Base-by-base conservation (phyloP, 2,329 filamentous ascomycete species). In the Fusarium pseudocircinatum region DNA sequence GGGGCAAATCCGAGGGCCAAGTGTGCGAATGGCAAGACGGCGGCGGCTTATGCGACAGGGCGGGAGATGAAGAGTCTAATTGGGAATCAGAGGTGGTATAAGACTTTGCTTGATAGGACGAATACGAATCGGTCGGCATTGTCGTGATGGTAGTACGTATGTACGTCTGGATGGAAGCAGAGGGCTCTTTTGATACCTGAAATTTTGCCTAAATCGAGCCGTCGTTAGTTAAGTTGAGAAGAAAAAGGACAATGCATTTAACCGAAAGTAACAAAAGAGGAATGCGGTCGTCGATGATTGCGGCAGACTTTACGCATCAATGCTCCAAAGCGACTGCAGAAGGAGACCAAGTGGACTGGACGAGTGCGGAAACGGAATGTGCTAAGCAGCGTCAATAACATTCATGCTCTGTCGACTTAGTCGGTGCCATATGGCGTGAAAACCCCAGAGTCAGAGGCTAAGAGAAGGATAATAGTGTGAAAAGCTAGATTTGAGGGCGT, bases 11-110 rank as follows among this genome's bases (percentile, higher is more conserved):
- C 62, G 10, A 67, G 32, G 3, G 24, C 64, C 1, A 67, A 52
- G 26, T 67, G 64, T 22, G 22, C 62, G 0, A 67, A 67, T 52
- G 62, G 64, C 2, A 67, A 67, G 18, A 67, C 44, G 7, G 24
- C 62, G 15, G 62, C 28, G 18, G 39, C 44, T 4, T 67, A 60
- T 47, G 62, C 52, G 2, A 36, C 28, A 7, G 52, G 43, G 4
- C n/a, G 46, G 3, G 64, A 67, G 44, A 53, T 43, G n/a, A 67
- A 67, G 24, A 52, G 34, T 16, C 4, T 67, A 0, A 40, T 67
- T 26, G 34, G 24, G 6, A n/a, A 63, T 7, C 40, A 18, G 12
- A 42, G 7, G 1, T 65, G 47, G 63, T 57, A 65, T 7, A 56
- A 56, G 8, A 64, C 40, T 2, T 36, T 65, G 7, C 34, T 64